Base-by-base conservation (phyloP, 1,139 yeast species). In the Scheffersomyces titani region DNA sequence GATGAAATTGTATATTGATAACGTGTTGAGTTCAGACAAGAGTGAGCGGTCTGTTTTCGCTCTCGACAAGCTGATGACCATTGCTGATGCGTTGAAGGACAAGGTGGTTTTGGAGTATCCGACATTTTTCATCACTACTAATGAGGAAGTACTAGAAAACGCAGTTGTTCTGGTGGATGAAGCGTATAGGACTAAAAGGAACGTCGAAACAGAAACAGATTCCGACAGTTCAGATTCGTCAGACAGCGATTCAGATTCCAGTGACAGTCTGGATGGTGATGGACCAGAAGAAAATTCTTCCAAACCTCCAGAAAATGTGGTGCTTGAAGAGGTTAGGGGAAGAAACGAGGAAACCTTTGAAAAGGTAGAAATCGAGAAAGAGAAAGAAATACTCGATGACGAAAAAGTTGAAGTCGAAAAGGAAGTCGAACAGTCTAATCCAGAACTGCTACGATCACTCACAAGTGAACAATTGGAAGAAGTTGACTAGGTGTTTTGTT, bases 81-180 rank as follows among this genome's bases (percentile, higher is more conserved):
- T 85, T 50, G 80, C 78, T 0, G 85, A 82, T 18, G 78, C 77
- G 0, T 67, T 92, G 47, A 72, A 76, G 55, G 85, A 85, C 53
- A 78, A 80, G 57, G 78, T 87, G 0, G 90, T 92, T 0, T 74
- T 92, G 47, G 97, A 92, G 68, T 91, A 82, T 63, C 97, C 97
- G 0, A 88, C 93, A 0, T 75, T 91, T 4, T 81, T 77, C 58
- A 77, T 89, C 5, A 72, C 82, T 1, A 60, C 64, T 18, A 54
- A 58, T 24, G 61, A 59, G 2, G 62, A 59, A 1, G 57, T 60
- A 0, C 54, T 68, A 55, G 56, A 55, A 9, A 67, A 64, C 16
- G 16, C 40, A 30, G 40, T 30, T 2, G 57, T 54, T 22, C 58
- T 63, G 1, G 62, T 63, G 1, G 56, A 55, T 5, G 59, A 58